These are phyloP conservation scores for Eutrema yunnanense DNA, from an alignment of 345 rosid genomes.

Conservation along the genomic window DNA sequence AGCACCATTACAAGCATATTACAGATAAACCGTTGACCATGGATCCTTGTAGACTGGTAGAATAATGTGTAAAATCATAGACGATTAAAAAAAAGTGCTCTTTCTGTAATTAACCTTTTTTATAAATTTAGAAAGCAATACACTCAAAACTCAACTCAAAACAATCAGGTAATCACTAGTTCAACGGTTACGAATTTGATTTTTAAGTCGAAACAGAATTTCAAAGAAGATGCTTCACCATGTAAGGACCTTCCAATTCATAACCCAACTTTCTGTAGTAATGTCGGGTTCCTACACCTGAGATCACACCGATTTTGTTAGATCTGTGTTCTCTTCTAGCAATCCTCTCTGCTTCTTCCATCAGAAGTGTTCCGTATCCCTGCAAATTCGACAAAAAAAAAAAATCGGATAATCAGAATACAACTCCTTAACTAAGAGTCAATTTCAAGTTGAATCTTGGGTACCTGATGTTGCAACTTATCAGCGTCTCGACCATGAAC, in stretches of 20 bases:
- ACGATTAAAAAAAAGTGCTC: too few relatives aligned
- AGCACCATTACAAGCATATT: too few relatives aligned
- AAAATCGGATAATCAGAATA: not conserved
- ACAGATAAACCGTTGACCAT: too few relatives aligned
- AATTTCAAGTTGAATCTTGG: not conserved
- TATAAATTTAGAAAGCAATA: not conserved
- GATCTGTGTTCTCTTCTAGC: conserved; percentile 81
- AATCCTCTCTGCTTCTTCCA: conserved; percentile 97
- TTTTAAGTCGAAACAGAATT: not conserved
- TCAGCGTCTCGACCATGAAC: conserved; percentile 96
- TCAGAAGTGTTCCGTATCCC: conserved; percentile 95
- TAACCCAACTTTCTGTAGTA: conserved; percentile 88
- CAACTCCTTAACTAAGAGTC: not conserved
- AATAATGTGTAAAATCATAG: too few relatives aligned
- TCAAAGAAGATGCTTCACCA: conserved; percentile 72
- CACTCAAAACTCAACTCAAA: not conserved
- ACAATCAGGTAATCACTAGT: not conserved
- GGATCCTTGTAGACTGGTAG: too few relatives aligned
- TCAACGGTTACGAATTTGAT: not conserved
- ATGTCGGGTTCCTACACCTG: conserved; percentile 97
- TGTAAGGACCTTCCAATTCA: conserved; percentile 94
- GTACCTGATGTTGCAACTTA: conserved; percentile 98
- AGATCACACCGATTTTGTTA: conserved; percentile 77
- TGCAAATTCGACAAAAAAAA: conserved; percentile 17
- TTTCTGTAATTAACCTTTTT: not conserved